phyloP scores from a whole-genome alignment of 1,284 basidiomycete genomes.

The Mycosarcoma maydis region DNA sequence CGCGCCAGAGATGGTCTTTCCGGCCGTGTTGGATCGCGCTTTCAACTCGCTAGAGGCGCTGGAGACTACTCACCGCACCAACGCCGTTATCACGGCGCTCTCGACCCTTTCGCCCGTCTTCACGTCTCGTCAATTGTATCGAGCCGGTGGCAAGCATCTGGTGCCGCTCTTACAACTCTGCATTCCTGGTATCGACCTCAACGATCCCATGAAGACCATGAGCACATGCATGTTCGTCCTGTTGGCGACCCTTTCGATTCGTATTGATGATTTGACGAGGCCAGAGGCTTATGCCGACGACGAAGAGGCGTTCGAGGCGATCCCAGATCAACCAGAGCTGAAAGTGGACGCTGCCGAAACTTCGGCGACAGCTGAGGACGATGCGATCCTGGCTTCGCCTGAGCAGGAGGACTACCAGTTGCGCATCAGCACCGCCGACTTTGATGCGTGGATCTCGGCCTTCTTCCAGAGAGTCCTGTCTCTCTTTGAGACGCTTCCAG shows the following conservation, averaged over 20 bases:
- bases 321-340: conserved; percentile 37
- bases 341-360: conserved; percentile 27
- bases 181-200: conserved; percentile 91
- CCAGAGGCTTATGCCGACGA: conserved; percentile 52
- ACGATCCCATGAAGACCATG: conserved; percentile 91
- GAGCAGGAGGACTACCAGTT: conserved; percentile 71
- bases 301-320: conserved; percentile 24
- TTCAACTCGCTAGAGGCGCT: conserved; percentile 84
- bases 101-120: conserved; percentile 81
- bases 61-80: conserved; percentile 69
- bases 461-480: conserved; percentile 86
- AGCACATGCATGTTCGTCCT: conserved; percentile 80
- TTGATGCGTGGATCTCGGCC: conserved; percentile 88
- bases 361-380: conserved; percentile 7
- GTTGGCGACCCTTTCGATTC: conserved; percentile 80
- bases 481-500: conserved; percentile 90
- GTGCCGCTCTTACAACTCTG: conserved; percentile 88
- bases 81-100: conserved; percentile 81
- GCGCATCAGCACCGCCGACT: conserved; percentile 75
- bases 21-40: conserved; percentile 88
- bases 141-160: conserved; percentile 87
- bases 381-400: conserved; percentile 7
- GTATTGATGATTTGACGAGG: conserved; percentile 79
- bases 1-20: conserved; percentile 88
- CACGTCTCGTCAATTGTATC: conserved; percentile 78